Percentiles rank a stretch among this genome's conserved stretches.
Conservation (phyloP, 352 stramenopile species). For the Plasmopara halstedii region DNA sequence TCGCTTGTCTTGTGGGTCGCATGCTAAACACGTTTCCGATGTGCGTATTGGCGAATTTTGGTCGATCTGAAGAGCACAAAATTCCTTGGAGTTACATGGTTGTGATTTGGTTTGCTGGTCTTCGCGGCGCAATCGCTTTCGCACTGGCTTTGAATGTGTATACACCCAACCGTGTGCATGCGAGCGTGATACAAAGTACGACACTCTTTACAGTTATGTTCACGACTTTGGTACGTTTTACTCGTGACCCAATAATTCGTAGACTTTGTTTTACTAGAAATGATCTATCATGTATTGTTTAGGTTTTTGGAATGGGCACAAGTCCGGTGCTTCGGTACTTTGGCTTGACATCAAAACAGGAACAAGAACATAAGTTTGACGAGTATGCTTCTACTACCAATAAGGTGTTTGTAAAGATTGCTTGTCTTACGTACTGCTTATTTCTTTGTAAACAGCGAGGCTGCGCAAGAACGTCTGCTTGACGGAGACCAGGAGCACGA, state of each 20-base stretch:
- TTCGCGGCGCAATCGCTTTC: slow-evolving; percentile 91
- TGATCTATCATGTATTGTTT: background rate
- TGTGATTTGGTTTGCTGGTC: slow-evolving; percentile 89
- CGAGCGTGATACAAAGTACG: slow-evolving; percentile 66
- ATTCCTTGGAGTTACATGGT: slow-evolving; percentile 76
- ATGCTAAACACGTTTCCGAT: slow-evolving; percentile 76
- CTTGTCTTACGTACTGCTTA: background rate
- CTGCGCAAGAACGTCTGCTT: slow-evolving; percentile 47
- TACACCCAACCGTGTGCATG: slow-evolving; percentile 42
- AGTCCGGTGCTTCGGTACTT: slow-evolving; percentile 56
- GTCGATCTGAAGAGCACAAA: slow-evolving; percentile 47
- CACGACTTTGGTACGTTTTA: slow-evolving; percentile 49
- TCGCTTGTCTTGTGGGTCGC: slow-evolving; percentile 55
- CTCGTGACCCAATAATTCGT: background rate
- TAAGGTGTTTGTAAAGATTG: background rate
- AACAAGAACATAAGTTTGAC: slow-evolving; percentile 32
- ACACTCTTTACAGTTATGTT: slow-evolving; percentile 81
- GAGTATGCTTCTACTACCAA: slow-evolving; percentile 32
- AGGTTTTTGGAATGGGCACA: slow-evolving; percentile 75
- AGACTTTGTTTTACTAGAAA: background rate
- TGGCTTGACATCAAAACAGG: slow-evolving; percentile 32
- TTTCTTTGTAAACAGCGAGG: slow-evolving; percentile 14
- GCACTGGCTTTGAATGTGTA: slow-evolving; percentile 73
- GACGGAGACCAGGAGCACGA: slow-evolving; percentile 46
- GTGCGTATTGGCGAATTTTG: slow-evolving; percentile 64